Evolutionary conservation across 2,329 filamentous ascomycete genomes (phyloP).

Genomic region (Metarhizium sp.): DNA sequence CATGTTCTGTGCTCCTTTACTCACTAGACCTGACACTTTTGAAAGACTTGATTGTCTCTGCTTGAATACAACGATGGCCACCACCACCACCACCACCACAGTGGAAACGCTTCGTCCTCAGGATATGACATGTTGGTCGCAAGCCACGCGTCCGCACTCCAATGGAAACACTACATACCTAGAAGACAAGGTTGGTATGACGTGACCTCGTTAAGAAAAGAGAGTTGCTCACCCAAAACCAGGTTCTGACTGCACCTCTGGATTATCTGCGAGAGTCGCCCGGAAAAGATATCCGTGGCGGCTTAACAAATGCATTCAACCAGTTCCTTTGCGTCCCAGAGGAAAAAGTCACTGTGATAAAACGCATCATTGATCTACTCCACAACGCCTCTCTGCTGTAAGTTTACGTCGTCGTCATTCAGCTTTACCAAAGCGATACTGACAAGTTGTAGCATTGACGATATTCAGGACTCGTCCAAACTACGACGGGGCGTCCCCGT

Average conservation of each 20-base stretch:
- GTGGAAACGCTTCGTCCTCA: not conserved
- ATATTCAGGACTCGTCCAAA: slow-evolving; percentile 38
- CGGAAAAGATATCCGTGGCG: slow-evolving; percentile 1
- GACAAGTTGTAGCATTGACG: slow-evolving; percentile 42
- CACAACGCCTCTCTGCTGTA: slow-evolving; percentile 41
- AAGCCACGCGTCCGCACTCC: not conserved
- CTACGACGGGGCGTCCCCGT: slow-evolving; percentile 37
- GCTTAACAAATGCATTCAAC: slow-evolving; percentile 49
- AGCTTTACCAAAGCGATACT: slow-evolving; percentile 10
- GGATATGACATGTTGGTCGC: no score
- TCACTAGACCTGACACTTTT: no score
- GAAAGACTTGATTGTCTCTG: no score
- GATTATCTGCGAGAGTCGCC: slow-evolving; percentile 2
- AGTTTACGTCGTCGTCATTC: not conserved
- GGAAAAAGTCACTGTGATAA: slow-evolving; percentile 59
- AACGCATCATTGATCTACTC: slow-evolving; percentile 65
- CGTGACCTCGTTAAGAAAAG: not conserved
- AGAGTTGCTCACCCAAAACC: not conserved
- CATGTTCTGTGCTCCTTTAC: not conserved
- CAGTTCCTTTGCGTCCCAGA: slow-evolving; percentile 61
- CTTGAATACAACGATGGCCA: not conserved
- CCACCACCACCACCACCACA: not conserved
- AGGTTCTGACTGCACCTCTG: not conserved
- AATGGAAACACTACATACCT: not conserved
- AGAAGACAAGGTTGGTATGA: not conserved